phyloP scores from a whole-genome alignment of 768 basidiomycete genomes.

The Suillus spraguei region DNA sequence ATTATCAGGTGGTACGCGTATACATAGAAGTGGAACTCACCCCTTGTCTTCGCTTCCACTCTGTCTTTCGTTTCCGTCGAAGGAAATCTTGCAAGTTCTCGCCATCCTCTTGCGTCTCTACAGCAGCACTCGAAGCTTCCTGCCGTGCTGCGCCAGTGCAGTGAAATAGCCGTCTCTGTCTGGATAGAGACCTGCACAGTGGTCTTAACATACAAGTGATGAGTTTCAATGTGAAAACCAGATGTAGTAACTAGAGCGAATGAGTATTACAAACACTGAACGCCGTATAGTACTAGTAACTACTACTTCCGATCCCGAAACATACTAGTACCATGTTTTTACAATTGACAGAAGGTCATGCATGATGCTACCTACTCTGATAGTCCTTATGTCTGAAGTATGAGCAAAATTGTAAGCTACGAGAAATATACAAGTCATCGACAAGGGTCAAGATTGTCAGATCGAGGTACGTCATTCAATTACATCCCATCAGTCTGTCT shows the following conservation, averaged over 20 bases:
- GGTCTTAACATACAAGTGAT: conserved; percentile 18
- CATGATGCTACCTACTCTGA: neutral
- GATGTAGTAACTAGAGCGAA: neutral
- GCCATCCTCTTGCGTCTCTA: neutral
- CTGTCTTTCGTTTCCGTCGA: conserved; percentile 57
- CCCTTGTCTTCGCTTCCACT: conserved; percentile 75
- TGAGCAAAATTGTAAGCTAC: neutral
- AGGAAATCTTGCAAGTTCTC: neutral
- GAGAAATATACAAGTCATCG: neutral
- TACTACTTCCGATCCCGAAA: neutral
- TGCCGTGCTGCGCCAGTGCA: neutral
- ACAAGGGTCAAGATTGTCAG: neutral
- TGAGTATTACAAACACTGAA: neutral
- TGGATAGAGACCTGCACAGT: conserved; percentile 7
- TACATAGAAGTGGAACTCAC: conserved; percentile 40
- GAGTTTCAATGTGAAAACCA: neutral
- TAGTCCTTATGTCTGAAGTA: neutral
- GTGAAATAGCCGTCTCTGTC: conserved; percentile 3
- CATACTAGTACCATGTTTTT: neutral
- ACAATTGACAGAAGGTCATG: neutral
- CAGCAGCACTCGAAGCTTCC: conserved; percentile 1
- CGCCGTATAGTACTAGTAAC: neutral
- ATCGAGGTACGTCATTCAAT: conserved; percentile 1
- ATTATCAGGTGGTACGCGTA: conserved; percentile 12
- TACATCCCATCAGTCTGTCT: neutral